Conservation (phyloP, 2,329 filamentous ascomycete genomes). For the Penicillium sp. region DNA sequence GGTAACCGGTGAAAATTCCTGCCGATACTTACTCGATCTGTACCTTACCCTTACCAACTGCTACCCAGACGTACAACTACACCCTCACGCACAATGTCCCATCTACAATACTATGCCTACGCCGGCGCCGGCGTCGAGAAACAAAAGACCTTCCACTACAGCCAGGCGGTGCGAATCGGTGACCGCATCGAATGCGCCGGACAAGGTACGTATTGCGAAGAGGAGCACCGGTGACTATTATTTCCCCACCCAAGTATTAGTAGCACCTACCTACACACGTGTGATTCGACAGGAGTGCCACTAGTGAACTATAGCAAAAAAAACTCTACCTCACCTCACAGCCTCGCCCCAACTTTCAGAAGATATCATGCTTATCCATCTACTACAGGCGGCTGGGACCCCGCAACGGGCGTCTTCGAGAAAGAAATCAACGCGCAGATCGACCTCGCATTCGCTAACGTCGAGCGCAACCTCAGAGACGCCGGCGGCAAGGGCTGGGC, state of each 20-base stretch:
- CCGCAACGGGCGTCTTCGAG: slow-evolving; percentile 27
- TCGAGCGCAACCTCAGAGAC: slow-evolving; percentile 56
- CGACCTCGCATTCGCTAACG: slow-evolving; percentile 61
- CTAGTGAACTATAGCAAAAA: too few relatives aligned
- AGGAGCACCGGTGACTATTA: too few relatives aligned
- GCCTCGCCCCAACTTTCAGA: too few relatives aligned
- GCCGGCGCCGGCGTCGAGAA: slow-evolving; percentile 44
- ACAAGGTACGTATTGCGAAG: slow-evolving; percentile 30
- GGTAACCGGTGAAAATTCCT: too few relatives aligned
- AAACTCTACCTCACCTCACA: too few relatives aligned
- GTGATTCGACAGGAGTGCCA: too few relatives aligned
- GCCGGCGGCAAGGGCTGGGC: slow-evolving; percentile 57
- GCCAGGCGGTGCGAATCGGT: slow-evolving; percentile 55
- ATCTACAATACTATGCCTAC: slow-evolving; percentile 48
- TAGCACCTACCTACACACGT: too few relatives aligned
- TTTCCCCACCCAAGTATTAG: slow-evolving; percentile 3
- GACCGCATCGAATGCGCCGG: slow-evolving; percentile 51
- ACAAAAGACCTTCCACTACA: slow-evolving; percentile 45
- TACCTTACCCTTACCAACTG: too few relatives aligned
- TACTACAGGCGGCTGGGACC: slow-evolving; percentile 41
- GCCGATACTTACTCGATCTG: too few relatives aligned
- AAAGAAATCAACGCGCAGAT: slow-evolving; percentile 53
- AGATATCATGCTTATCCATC: not conserved
- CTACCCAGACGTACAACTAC: too few relatives aligned
- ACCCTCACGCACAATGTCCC: slow-evolving; percentile 33